phyloP scores from a whole-genome alignment of 2,329 filamentous ascomycete genomes.

The Ophiostoma ips region DNA sequence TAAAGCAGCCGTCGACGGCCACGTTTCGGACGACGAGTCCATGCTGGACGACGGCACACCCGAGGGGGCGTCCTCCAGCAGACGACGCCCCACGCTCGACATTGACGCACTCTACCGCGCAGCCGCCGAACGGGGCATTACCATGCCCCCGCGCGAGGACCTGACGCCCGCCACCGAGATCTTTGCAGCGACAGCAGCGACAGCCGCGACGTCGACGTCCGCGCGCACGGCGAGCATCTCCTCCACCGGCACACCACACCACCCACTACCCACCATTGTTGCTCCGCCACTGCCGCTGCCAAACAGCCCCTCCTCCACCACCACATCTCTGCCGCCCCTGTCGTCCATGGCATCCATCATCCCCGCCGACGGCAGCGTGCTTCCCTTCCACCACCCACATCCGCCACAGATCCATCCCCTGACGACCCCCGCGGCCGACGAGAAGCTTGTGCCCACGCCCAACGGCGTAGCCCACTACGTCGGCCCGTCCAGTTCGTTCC shows the following conservation, averaged over 20 bases:
- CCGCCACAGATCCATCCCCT: not conserved
- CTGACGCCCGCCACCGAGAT: constrained; percentile 11
- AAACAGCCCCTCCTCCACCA: not conserved
- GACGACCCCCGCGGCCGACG: constrained; percentile 2
- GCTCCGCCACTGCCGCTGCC: constrained; percentile 3
- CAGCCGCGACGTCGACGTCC: not conserved
- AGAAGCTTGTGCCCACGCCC: constrained; percentile 12
- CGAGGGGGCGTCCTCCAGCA: not conserved
- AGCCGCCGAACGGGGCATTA: constrained; percentile 10
- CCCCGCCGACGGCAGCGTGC: not conserved
- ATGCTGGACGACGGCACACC: not conserved
- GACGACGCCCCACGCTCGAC: constrained; percentile 5
- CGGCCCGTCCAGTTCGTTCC: constrained; percentile 13
- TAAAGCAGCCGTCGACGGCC: not conserved
- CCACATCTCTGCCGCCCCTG: not conserved
- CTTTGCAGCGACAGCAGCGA: constrained; percentile 5
- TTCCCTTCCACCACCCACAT: not conserved
- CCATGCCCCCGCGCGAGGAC: constrained; percentile 12
- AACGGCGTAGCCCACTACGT: constrained; percentile 12
- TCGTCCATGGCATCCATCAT: not conserved
- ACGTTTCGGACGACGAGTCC: not conserved
- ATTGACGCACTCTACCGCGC: constrained; percentile 11
- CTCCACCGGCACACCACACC: not conserved
- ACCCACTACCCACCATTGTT: constrained; percentile 4
- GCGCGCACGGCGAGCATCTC: not conserved